Base-by-base conservation (phyloP, 108 stramenopile species). In the Epithemia pelagica region DNA sequence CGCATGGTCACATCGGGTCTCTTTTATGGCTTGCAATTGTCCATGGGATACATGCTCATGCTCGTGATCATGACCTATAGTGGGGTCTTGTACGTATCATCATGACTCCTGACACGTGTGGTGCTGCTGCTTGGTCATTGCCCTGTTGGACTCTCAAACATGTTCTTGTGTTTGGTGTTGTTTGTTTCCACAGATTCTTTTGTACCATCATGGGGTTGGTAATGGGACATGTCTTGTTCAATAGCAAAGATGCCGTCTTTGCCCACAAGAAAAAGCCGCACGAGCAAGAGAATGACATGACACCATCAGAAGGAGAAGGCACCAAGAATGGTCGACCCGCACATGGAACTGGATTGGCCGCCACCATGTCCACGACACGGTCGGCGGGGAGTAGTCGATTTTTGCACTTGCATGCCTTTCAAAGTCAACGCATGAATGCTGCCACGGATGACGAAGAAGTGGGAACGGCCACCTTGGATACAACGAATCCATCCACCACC, bases 11-110 rank as follows among this genome's bases (percentile, higher is more conserved):
- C n/a, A n/a, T 86, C 91, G 53, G 82, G 83, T 15, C 28, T 66
- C 5, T 68, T 81, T 33, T 91, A 94, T 66, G 88, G 83, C 0
- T 20, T 87, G 28, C 93, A 95, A 70, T 63, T 90, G 52, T 74
- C 86, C 25, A 74, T 95, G 56, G 88, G 90, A 56, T 95, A 95
- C 64, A 29, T 90, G 26, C 59, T 89, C 67, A 95, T 95, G 93
- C 66, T 95, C 26, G 73, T 88, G 7, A 64, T 88, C 24, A 95
- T 95, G 93, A 95, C 85, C 2, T 91, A 90, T 60, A 78, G 80
- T 18, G 75, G 65, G 30, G 85, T 84, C 23, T 55, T 66, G 65
- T 46, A 46, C 5, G 37, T 46, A 46, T 46, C 15, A 15, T n/a
- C 56, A 58, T 23, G 7, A n/a, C n/a, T n/a, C n/a, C n/a, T n/a